These are phyloP conservation scores for Fagopyrum esculentum DNA, from an alignment of 148 eudicot species.

Conservation along the genomic window DNA sequence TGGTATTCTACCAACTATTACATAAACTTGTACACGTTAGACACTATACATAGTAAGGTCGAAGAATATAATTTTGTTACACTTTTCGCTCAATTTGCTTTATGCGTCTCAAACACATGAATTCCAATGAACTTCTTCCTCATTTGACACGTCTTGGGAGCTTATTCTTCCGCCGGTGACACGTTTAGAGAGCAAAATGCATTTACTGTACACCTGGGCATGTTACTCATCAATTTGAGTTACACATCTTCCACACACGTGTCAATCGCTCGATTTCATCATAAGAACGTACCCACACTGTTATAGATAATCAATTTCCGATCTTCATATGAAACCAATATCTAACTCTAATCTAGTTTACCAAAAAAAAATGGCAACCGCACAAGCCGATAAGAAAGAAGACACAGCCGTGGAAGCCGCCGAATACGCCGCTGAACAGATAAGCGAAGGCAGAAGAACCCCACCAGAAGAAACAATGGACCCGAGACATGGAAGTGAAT, in stretches of 20 bases:
- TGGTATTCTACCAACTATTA: too few species aligned
- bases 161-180: too few species aligned
- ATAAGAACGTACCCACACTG: not conserved
- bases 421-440: not conserved
- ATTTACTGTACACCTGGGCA: too few species aligned
- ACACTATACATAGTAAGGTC: too few species aligned
- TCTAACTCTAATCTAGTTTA: not conserved
- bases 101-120: too few species aligned
- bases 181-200: too few species aligned
- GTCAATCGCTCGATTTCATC: not conserved
- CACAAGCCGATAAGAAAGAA: not conserved
- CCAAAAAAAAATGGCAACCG: not conserved
- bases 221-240: too few species aligned
- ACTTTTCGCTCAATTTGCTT: too few species aligned
- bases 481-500: not conserved
- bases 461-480: not conserved
- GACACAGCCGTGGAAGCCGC: not conserved
- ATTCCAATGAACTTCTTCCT: too few species aligned
- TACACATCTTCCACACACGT: not conserved
- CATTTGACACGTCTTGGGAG: too few species aligned
- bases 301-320: not conserved
- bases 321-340: not conserved
- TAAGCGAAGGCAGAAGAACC: not conserved
- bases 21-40: too few species aligned
- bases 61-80: too few species aligned